These are phyloP conservation scores for Rubia peregrina DNA, from an alignment of 305 asterid species.

Conservation along the genomic window DNA sequence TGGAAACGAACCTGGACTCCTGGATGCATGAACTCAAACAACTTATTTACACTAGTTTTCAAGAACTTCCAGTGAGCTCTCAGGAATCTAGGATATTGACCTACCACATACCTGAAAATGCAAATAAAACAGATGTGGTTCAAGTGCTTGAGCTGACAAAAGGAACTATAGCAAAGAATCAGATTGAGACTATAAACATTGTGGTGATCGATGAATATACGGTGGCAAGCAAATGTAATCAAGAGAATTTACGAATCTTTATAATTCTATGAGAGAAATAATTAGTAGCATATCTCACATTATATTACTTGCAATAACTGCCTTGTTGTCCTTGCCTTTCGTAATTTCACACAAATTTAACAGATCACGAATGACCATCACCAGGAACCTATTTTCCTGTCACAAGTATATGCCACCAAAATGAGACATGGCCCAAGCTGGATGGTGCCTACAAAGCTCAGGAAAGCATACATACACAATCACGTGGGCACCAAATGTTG, in stretches of 20 bases:
- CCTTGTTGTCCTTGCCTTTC: slow-evolving; percentile 97
- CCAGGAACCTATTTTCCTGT: slow-evolving; percentile 96
- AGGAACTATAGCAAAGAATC: neutral
- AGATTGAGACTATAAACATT: neutral
- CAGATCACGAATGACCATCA: slow-evolving; percentile 97
- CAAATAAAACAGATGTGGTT: slow-evolving; percentile 11
- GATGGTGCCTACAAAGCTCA: neutral
- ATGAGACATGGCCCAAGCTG: slow-evolving; percentile 1
- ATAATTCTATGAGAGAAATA: slow-evolving; percentile 5
- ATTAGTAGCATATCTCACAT: slow-evolving; percentile 47
- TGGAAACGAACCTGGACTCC: slow-evolving; percentile 83
- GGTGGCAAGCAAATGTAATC: neutral
- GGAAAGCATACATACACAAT: no score
- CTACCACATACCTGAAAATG: slow-evolving; percentile 87
- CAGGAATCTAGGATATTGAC: slow-evolving; percentile 95
- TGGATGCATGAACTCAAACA: slow-evolving; percentile 98
- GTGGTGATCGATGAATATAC: neutral
- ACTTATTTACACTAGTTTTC: slow-evolving; percentile 96
- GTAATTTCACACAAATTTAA: slow-evolving; percentile 96
- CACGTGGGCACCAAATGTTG: neutral
- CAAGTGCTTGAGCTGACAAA: neutral
- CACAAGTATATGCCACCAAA: slow-evolving; percentile 13
- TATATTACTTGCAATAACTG: slow-evolving; percentile 98
- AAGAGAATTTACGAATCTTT: neutral
- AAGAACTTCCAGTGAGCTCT: slow-evolving; percentile 99